Evolutionary conservation across 139 green algal species (phyloP).

Genomic region (Trebouxia sp.): DNA sequence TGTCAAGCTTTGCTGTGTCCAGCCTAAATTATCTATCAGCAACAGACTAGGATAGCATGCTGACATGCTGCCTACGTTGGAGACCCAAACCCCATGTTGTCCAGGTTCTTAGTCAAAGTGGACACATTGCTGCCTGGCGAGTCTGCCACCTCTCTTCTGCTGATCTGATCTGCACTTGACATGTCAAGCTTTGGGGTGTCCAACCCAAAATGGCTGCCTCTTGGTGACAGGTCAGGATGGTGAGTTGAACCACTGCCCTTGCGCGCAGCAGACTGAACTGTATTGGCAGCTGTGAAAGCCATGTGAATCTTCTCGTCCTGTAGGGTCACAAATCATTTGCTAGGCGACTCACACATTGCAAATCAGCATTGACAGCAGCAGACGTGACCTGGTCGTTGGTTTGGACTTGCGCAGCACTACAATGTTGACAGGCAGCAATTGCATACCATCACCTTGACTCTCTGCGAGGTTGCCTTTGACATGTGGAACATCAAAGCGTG

Average conservation of each 20-base stretch:
- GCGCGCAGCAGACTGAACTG: background rate
- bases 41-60: no score
- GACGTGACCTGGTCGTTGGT: background rate
- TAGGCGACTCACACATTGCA: background rate
- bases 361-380: no score
- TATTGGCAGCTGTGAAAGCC: background rate
- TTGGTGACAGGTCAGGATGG: conserved; percentile 1
- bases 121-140: background rate
- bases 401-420: background rate
- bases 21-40: no score
- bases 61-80: no score
- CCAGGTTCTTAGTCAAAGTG: conserved; percentile 4
- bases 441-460: no score
- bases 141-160: background rate
- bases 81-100: conserved; percentile 6
- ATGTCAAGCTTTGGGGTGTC: conserved; percentile 7
- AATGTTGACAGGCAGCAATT: background rate
- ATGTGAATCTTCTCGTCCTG: conserved; percentile 26
- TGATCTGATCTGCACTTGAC: background rate
- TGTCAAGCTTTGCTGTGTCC: no score
- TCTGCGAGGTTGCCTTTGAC: no score
- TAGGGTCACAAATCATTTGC: background rate
- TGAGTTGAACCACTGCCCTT: background rate
- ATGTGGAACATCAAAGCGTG: no score
- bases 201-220: background rate